Conservation (phyloP, 768 basidiomycete species). For the Lactarius evosmus region DNA sequence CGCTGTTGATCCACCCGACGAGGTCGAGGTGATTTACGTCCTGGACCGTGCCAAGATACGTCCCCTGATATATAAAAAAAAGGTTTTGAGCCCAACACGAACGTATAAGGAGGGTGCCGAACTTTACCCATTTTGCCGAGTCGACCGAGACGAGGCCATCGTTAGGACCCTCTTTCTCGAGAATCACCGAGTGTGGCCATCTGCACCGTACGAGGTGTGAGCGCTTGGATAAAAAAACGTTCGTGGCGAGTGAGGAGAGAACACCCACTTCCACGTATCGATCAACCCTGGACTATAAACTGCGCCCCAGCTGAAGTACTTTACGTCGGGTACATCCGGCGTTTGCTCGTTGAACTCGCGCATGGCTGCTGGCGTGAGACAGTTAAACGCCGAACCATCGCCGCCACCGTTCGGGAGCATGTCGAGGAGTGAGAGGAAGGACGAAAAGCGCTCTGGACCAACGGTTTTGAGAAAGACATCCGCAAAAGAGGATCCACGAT, state of each 20-base stretch:
- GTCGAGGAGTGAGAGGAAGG: constrained; percentile 71
- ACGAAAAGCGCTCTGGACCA: constrained; percentile 64
- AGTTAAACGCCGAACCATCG: constrained; percentile 91
- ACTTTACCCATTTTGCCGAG: constrained; percentile 84
- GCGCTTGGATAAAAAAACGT: constrained; percentile 8
- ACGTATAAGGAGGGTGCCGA: constrained; percentile 15
- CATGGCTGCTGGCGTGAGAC: constrained; percentile 84
- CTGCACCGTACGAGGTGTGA: constrained; percentile 4
- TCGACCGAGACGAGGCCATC: constrained; percentile 92
- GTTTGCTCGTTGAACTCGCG: constrained; percentile 82
- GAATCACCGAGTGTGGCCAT: constrained; percentile 44
- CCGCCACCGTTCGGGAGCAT: constrained; percentile 89
- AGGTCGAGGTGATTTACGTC: constrained; percentile 91
- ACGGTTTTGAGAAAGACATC: constrained; percentile 81
- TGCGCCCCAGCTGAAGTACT: constrained; percentile 96
- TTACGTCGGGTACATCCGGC: constrained; percentile 71
- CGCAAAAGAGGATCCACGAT: constrained; percentile 90
- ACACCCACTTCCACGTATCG: constrained; percentile 74
- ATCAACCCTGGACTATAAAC: constrained; percentile 83
- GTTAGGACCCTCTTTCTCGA: constrained; percentile 89
- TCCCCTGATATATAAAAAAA: constrained; percentile 62
- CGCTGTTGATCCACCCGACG: constrained; percentile 91
- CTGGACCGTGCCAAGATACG: constrained; percentile 88
- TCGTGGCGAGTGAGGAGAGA: not conserved
- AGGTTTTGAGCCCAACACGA: not conserved